Evolutionary conservation across 2,329 filamentous ascomycete genomes (phyloP), one percentile per base, ranked within the genome.

Genomic region (Hypoxylon sp.): DNA sequence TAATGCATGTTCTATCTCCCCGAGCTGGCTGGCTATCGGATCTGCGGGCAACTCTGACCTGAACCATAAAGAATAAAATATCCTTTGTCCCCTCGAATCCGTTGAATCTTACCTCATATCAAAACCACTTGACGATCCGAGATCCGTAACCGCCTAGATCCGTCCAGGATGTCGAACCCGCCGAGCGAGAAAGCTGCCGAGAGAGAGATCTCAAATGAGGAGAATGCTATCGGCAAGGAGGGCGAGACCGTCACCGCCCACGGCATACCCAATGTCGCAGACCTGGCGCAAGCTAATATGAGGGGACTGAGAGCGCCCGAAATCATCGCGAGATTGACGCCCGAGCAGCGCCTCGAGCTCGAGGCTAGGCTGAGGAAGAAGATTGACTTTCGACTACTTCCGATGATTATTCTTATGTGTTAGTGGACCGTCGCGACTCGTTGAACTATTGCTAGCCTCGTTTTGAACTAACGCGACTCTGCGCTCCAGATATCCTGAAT

Each of bases 341-440:
- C 82, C 0, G 87, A 88, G 70, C 81, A 88, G 70, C 83, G 87
- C 40, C 61, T 77, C 0, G 73, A 76, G 5, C 81, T 88, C 1
- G 90, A 93, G 76, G 83, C 80, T 64, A 85, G 82, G 56, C 79
- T 93, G 57, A 82, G 85, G 64, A 84, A 85, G 68, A 93, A 91
- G 77, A 88, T 93, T 60, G 91, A 93, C 76, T 72, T 86, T 7
- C 82, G 90, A 57, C 77, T 93, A 31, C 81, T 93, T 73, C 91
- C 91, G 0, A 89, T 90, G 80, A 82, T 92, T 46, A 87, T 92
- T 58, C 73, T 92, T 51, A 91, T 92, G 84, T 92, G 75, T 77
- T 17, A 30, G 62, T 68, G 37, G 13, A 61, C 37, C 44, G 14
- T 35, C 27, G 20, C 14, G 14, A n/a, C 51, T 46, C 10, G 20